Evolutionary conservation across 2,329 filamentous ascomycete species (phyloP).

Genomic region (Zasmidium citrigriseum): DNA sequence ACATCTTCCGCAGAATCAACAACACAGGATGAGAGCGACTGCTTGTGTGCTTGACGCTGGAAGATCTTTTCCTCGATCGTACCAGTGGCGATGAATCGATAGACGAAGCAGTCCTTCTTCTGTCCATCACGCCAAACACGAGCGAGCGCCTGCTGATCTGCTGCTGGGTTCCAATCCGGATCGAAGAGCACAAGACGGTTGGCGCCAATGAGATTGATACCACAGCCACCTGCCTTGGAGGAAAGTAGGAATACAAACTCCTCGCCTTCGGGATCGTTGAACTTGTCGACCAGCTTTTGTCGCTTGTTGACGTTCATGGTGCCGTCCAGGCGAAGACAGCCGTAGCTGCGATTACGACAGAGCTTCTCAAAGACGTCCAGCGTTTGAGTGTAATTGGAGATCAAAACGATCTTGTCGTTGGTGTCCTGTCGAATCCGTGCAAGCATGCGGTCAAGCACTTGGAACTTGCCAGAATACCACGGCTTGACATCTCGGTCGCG

Average conservation of each 20-base stretch:
- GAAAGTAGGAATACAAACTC: slow-evolving; percentile 97
- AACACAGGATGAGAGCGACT: slow-evolving; percentile 92
- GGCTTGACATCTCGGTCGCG: slow-evolving; percentile 89
- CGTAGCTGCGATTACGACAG: slow-evolving; percentile 82
- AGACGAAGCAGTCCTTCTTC: slow-evolving; percentile 99
- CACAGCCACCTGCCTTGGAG: slow-evolving; percentile 94
- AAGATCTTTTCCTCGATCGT: slow-evolving; percentile 99
- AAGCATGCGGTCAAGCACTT: slow-evolving; percentile 91
- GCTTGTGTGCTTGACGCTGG: slow-evolving; percentile 96
- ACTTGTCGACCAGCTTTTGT: slow-evolving; percentile 94
- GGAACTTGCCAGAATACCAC: slow-evolving; percentile 98
- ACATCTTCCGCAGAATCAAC: slow-evolving; percentile 97
- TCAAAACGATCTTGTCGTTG: slow-evolving; percentile 98
- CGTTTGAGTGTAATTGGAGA: slow-evolving; percentile 97
- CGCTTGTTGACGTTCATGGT: slow-evolving; percentile 98
- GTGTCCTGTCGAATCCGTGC: slow-evolving; percentile 93
- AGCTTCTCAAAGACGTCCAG: slow-evolving; percentile 91
- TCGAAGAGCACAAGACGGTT: slow-evolving; percentile 96
- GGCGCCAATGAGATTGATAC: slow-evolving; percentile 91
- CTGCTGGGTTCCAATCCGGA: slow-evolving; percentile 92
- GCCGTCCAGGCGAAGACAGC: slow-evolving; percentile 85
- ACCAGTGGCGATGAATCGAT: slow-evolving; percentile 97
- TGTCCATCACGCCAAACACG: slow-evolving; percentile 98
- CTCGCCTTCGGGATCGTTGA: slow-evolving; percentile 86
- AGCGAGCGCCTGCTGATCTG: slow-evolving; percentile 93